phyloP scores from a whole-genome alignment of 2,329 filamentous ascomycete genomes.

The Cladosporium halotolerans region DNA sequence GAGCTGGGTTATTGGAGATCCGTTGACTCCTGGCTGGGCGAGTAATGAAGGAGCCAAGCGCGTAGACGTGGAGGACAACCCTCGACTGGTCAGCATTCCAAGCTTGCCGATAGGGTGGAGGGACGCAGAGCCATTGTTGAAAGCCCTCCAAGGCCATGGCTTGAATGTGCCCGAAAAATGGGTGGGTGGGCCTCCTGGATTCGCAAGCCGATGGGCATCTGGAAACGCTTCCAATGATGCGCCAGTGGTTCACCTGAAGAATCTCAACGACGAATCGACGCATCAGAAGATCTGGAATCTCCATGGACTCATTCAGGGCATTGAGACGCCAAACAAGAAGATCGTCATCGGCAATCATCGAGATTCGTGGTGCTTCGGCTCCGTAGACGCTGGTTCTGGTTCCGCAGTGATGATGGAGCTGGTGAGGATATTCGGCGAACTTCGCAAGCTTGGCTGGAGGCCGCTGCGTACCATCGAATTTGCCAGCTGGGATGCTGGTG shows the following conservation, averaged over 20 bases:
- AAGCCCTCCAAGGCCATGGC: slow-evolving; percentile 70
- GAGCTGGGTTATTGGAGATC: slow-evolving; percentile 81
- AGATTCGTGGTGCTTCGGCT: slow-evolving; percentile 86
- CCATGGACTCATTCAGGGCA: slow-evolving; percentile 73
- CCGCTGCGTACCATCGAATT: slow-evolving; percentile 94
- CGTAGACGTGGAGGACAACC: slow-evolving; percentile 62
- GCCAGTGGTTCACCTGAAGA: slow-evolving; percentile 73
- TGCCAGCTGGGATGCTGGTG: slow-evolving; percentile 89
- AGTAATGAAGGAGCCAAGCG: slow-evolving; percentile 58
- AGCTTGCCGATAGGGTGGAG: slow-evolving; percentile 86
- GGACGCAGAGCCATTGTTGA: slow-evolving; percentile 74
- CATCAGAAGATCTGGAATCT: slow-evolving; percentile 89
- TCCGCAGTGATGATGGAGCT: slow-evolving; percentile 90
- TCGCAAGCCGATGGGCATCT: slow-evolving; percentile 67
- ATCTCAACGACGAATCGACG: slow-evolving; percentile 77
- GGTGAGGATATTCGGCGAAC: slow-evolving; percentile 73
- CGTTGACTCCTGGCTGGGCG: slow-evolving; percentile 83
- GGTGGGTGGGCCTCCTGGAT: slow-evolving; percentile 66
- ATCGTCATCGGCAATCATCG: slow-evolving; percentile 83
- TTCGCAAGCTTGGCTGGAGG: slow-evolving; percentile 73
- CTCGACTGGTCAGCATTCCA: slow-evolving; percentile 73
- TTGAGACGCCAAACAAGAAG: slow-evolving; percentile 75
- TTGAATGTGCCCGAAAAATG: slow-evolving; percentile 62
- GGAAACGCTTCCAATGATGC: slow-evolving; percentile 52
- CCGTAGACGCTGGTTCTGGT: slow-evolving; percentile 77